Base-by-base conservation (phyloP, 2,329 filamentous ascomycete genomes). In the Nigrospora sphaerica region DNA sequence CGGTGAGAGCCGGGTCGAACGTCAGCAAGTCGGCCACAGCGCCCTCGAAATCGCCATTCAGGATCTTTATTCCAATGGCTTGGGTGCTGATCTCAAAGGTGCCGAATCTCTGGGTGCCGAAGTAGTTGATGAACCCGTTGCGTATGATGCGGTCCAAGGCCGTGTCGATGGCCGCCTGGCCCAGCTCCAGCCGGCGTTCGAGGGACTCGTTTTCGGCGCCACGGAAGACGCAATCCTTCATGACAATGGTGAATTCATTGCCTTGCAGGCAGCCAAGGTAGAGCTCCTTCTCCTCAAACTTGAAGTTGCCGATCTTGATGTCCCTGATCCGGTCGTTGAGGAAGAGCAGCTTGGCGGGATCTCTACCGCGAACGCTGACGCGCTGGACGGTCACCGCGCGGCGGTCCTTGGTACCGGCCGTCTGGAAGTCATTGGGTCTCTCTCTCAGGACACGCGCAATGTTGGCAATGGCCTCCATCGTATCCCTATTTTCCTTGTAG, bases 401-500 rank as follows among this genome's bases (percentile, higher is more conserved):
- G 40, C 89, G 80, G 62, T 96, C 91, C 66, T 96, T 96, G 48
- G 90, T 96, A 10, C 91, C 91, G 4, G 91, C 89, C 45, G 79
- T 80, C 39, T 72, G 72, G 57, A 95, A 92, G 48, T 81, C 76
- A 55, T 91, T 86, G 23, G 78, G 74, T 62, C 87, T 90, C 52
- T 87, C 72, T 60, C 85, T 86, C 52, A 95, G 68, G 52, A 85
- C 77, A 38, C 85, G 85, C 1, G 84, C 80, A 36, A 96, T 77
- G 58, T 86, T 88, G 45, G 81, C 84, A 45, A 95, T 75, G 0
- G 88, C 85, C 57, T 96, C 91, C 87, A 95, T 95, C 1, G 91
- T 96, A 62, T 96, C 91, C 61, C 92, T 91, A 69, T 96, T 96
- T 69, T 95, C 91, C 69, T 96, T 96, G 78, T 92, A 95, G 44